Evolutionary conservation across 441 rosid genomes (phyloP).

Genomic region (Mallotus japonicus): DNA sequence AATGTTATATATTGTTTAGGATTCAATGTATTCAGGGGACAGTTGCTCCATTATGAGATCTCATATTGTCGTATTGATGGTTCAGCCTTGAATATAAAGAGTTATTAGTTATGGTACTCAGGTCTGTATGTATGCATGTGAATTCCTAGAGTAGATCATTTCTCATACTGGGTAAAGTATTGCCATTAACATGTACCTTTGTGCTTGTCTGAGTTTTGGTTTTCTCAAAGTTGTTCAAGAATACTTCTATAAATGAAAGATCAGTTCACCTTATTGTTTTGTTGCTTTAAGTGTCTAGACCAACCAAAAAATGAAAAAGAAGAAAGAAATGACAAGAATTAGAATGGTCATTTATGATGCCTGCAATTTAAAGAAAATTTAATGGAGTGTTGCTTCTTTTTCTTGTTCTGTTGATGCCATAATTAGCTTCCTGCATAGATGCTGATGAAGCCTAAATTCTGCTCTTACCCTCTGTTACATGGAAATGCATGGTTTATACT

Average conservation of each 20-base stretch:
- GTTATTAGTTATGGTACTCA: neutral
- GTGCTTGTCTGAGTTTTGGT: neutral
- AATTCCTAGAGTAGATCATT: neutral
- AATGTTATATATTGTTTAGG: too few species aligned
- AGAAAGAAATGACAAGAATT: too few species aligned
- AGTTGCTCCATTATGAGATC: neutral
- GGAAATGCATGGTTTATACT: constrained; percentile 1
- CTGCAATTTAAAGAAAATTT: neutral
- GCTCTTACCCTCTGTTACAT: neutral
- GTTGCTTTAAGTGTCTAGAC: neutral
- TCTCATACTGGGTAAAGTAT: neutral
- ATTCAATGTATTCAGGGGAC: neutral
- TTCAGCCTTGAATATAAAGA: neutral
- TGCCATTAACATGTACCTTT: too few species aligned
- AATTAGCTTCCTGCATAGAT: neutral
- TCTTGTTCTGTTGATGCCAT: neutral
- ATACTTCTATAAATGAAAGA: neutral
- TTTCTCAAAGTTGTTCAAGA: neutral
- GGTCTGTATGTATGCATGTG: constrained; percentile 1
- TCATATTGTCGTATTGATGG: neutral
- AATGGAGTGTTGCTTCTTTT: neutral
- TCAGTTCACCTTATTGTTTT: neutral
- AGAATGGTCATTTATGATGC: neutral
- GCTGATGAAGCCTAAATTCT: neutral
- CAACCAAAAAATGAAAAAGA: neutral